Conservation (phyloP, 2,329 filamentous ascomycete species). For the Colletotrichum sp. region DNA sequence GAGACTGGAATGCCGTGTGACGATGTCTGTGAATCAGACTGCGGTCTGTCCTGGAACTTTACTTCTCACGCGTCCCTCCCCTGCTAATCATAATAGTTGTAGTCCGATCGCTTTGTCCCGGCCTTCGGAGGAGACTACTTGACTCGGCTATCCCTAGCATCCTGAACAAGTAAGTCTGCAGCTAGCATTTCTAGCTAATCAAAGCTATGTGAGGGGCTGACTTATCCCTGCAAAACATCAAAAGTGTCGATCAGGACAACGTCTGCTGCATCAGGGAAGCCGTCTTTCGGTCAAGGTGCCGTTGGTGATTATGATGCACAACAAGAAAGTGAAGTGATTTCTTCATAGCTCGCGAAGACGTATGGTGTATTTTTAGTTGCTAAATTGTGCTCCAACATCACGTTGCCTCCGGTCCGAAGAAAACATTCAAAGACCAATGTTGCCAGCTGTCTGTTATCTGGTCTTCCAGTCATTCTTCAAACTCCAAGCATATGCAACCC, state of each 20-base stretch:
- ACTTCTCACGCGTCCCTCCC: neutral
- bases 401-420: accelerated
- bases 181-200: neutral
- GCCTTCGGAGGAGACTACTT: neutral
- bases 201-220: neutral
- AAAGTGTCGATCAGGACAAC: neutral
- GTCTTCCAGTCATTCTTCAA: neutral
- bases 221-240: neutral
- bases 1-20: neutral
- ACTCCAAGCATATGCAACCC: slow-evolving; percentile 1
- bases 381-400: neutral
- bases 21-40: neutral
- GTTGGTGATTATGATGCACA: neutral
- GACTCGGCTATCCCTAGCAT: neutral
- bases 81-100: neutral
- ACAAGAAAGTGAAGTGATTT: neutral
- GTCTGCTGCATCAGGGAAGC: neutral
- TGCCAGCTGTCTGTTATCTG: neutral
- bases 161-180: neutral
- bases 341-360: neutral
- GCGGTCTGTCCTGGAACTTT: neutral
- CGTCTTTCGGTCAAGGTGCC: neutral
- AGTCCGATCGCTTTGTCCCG: neutral
- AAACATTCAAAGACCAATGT: neutral
- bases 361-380: neutral